Evolutionary conservation across 2,329 filamentous ascomycete genomes (phyloP).

Genomic region (Annulohypoxylon truncatum): DNA sequence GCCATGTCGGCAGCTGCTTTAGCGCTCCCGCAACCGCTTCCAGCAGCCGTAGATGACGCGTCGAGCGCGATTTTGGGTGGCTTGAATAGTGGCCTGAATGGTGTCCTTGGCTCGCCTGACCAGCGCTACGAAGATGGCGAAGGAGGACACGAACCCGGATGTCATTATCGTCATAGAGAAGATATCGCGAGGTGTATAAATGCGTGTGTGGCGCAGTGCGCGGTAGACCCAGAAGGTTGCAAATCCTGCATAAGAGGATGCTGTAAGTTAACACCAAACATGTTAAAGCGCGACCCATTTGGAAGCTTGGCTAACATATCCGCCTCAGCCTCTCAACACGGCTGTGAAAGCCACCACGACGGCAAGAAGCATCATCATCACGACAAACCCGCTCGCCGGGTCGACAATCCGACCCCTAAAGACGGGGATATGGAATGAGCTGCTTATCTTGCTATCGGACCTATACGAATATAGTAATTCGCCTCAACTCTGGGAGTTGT

Average conservation of each 20-base stretch:
- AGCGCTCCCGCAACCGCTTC: constrained; percentile 17
- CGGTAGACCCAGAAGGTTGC: constrained; percentile 15
- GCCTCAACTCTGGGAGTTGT: not conserved
- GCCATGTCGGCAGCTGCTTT: constrained; percentile 26
- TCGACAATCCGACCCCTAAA: not conserved
- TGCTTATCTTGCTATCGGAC: not conserved
- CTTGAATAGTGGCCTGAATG: constrained; percentile 25
- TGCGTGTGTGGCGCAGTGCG: constrained; percentile 33
- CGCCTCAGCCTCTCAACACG: not conserved
- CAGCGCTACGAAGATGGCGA: not conserved
- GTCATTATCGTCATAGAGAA: constrained; percentile 14
- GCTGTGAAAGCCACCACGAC: constrained; percentile 2
- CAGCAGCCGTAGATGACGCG: constrained; percentile 4
- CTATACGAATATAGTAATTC: constrained; percentile 4
- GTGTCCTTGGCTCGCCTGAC: constrained; percentile 21
- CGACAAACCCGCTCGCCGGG: not conserved
- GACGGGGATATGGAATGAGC: constrained; percentile 1
- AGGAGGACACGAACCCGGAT: not conserved
- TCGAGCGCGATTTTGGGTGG: constrained; percentile 24
- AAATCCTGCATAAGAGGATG: constrained; percentile 34
- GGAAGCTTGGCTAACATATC: constrained; percentile 4
- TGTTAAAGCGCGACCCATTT: not conserved
- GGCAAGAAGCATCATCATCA: not conserved
- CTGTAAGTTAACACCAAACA: constrained; percentile 18
- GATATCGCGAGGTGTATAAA: constrained; percentile 30